Base-by-base conservation (phyloP, 805 yeast genomes). In the Ogataea nonfermentans region DNA sequence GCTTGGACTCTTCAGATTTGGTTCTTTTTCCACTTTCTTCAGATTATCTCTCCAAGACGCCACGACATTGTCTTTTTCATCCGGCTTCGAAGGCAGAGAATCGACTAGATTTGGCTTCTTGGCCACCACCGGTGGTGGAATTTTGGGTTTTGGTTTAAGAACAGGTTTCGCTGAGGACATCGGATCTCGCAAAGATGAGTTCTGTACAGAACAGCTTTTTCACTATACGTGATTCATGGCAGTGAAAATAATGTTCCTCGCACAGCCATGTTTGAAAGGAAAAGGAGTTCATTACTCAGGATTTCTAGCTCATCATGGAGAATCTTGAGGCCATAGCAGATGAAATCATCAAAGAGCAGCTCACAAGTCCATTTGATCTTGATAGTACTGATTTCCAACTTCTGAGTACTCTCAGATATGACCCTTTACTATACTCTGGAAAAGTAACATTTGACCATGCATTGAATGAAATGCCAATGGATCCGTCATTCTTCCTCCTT, bases 341-440 rank as follows among this genome's bases (percentile, higher is more conserved):
- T 3, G 9, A 29, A 2, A 32, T 49, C 4, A 30, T 44, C 9
- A 30, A 29, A 9, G 29, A 41, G 9, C 43, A 49, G 12, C 24
- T 53, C 11, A 32, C 42, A 2, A 41, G 15, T 2, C 46, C 46
- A n/a, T 51, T 47, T 35, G 52, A 44, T 9, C 32, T 33, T 6
- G 48, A 48, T 9, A 32, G 29, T 3, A 15, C 33, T 2, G 33
- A 67, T 5, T 80, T 84, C 53, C 74, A 79, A 47, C 58, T 87
- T 11, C 62, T 87, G 20, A 74, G 89, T 27, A 80, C 95, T 2
- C 71, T 88, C 26, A 67, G 96, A 35, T 88, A 82, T 55, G 95
- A 86, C 49, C 91, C 95, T 1, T 49, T 57, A 8, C 57, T 84
- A 37, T 54, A 62, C n/a, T 44, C 45, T 7, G 56, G 53, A 3